These are phyloP conservation scores for Edaphochlamys debaryana DNA, from an alignment of 139 green algal genomes.

Conservation along the genomic window DNA sequence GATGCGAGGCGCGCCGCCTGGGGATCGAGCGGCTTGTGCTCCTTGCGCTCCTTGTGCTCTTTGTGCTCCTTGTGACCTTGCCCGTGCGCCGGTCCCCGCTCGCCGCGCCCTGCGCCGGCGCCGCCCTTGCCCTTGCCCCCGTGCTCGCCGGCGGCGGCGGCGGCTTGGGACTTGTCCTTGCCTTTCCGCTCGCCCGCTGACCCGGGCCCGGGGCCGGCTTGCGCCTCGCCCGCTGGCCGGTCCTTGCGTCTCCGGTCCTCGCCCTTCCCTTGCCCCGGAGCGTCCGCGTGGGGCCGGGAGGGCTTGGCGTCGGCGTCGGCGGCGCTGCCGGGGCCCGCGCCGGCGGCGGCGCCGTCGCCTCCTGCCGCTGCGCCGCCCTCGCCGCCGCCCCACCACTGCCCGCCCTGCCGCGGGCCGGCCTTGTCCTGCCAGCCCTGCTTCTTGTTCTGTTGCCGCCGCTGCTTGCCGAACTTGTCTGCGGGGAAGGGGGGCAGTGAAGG, in stretches of 20 bases:
- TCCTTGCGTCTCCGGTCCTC: not conserved
- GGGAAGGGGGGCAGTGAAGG: too few species aligned
- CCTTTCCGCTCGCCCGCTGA: not conserved
- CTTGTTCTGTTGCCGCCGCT: slow-evolving; percentile 14
- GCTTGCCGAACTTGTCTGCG: too few species aligned
- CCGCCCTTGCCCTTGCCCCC: slow-evolving; percentile 13
- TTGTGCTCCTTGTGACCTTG: not conserved
- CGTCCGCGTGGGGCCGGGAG: too few species aligned
- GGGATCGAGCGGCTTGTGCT: not conserved
- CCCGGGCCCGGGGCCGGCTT: not conserved
- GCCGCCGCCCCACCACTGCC: not conserved
- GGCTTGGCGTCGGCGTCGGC: not conserved
- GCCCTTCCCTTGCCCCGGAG: not conserved
- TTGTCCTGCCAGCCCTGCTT: slow-evolving; percentile 12
- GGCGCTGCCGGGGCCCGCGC: not conserved
- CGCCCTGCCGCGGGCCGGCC: not conserved
- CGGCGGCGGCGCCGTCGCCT: not conserved
- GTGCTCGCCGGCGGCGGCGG: too few species aligned
- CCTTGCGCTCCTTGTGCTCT: not conserved
- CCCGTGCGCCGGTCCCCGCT: slow-evolving; percentile 30
- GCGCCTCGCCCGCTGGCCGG: not conserved
- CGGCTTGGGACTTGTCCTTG: too few species aligned
- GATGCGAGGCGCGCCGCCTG: slow-evolving; percentile 57
- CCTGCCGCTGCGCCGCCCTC: not conserved
- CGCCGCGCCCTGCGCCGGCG: not conserved